Base-by-base conservation (phyloP, 768 basidiomycete genomes). In the Russula olivacea region DNA sequence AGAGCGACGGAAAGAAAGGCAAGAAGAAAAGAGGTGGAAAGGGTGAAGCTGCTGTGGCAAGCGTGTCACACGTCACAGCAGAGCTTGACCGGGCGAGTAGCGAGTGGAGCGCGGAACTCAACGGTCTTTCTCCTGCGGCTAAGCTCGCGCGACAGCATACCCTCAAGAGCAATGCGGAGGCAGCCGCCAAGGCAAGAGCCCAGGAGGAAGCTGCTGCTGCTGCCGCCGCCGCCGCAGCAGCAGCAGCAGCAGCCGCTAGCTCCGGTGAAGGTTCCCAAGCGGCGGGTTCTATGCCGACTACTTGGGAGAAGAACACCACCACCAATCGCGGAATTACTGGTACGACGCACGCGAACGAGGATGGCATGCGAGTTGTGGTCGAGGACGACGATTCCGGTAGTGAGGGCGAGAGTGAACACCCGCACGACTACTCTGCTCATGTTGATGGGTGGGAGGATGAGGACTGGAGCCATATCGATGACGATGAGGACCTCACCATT, bases 111-210 rank as follows among this genome's bases (percentile, higher is more conserved):
- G 72, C 79, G 5, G 75, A 80, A 61, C 74, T 91, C 77, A 84
- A 81, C 55, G 94, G 93, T 9, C 75, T 96, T 25, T 90, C 89
- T 69, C 94, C 94, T 8, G 94, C 94, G 17, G 94, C 94, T 3
- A 87, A 89, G 72, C 80, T 96, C 12, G 93, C 91, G 1, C 73
- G 94, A 47, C 91, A 94, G 72, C 93, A 96, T 73, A 97, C 94
- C 5, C 83, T 97, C 64, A 91, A 88, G 78, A 90, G 82, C 59
- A 91, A 90, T 67, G 89, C 89, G 11, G 88, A 88, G 72, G 88
- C 86, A 17, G 88, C 87, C 32, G 87, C 85, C 0, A 80, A 75
- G 69, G 83, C 81, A 17, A 84, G 83, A 71, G 83, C 80, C 49
- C 79, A 81, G 62, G 76, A 78, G 57, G 84, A 83, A 65, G 83